Base-by-base conservation (phyloP, 2,329 filamentous ascomycete genomes). In the Daldinia eschscholtzii region DNA sequence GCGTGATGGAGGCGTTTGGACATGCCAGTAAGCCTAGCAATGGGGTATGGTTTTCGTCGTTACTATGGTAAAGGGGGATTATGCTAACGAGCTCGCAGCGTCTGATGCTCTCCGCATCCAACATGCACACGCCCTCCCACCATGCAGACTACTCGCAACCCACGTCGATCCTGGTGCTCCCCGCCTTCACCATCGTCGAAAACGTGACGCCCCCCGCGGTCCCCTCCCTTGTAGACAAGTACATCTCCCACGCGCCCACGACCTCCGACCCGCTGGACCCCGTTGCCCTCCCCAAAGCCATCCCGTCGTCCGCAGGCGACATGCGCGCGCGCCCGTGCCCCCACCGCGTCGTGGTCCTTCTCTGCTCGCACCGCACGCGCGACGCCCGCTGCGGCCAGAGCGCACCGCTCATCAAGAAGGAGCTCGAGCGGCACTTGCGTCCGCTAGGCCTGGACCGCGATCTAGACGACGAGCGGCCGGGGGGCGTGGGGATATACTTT, bases 341-440 rank as follows among this genome's bases (percentile, higher is more conserved):
- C 3, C 95, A 98, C 84, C 87, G 88, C 68, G 94, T 91, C 72
- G 87, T 98, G 28, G 93, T 99, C 76, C 88, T 99, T 57, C 90
- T 99, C 77, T 99, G 96, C 84, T 97, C 93, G 52, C 96, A 98
- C 78, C 90, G 89, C 76, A 98, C 93, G n/a, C 92, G 96, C 70
- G 96, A 98, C 80, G 94, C 93, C 0, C 92, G 96, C 74, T 98
- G 96, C 79, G 96, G 95, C 0, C 94, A 98, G 83, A 96, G 92
- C 37, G 96, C 96, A 1, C 96, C 96, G 2, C 85, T 99, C 2
- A 84, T 98, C n/a, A 88, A 90, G 52, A 91, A 91, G 76, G 96
- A 98, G 81, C 88, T 99, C 61, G 93, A 97, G 83, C 88, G 95
- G 1, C 93, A 98, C 78, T 86, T 98, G 39, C 90, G 94, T 0